Percentiles rank a stretch among this genome's conserved stretches.
phyloP scores from a whole-genome alignment of 331 rosid species.

The Rosa hybrid region DNA sequence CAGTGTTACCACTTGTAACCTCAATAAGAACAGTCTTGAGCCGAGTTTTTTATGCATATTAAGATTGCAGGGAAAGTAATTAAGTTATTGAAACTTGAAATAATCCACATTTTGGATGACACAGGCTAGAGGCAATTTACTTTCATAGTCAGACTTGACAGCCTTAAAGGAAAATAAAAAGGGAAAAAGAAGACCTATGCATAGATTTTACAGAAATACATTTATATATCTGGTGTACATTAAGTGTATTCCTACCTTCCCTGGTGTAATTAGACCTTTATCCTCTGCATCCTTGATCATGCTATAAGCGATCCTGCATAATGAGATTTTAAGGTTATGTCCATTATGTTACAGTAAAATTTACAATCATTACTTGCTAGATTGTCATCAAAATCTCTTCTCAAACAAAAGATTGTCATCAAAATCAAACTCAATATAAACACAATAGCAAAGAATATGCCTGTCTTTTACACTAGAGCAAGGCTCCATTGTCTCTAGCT shows the following conservation, averaged over 20 bases:
- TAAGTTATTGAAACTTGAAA: conserved; percentile 10
- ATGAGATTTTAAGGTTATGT: neutral
- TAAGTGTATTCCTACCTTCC: conserved; percentile 55
- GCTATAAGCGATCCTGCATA: conserved; percentile 64
- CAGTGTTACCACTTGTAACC: conserved; percentile 81
- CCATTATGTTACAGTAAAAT: neutral
- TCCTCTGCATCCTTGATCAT: conserved; percentile 93
- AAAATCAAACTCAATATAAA: neutral
- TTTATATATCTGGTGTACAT: neutral
- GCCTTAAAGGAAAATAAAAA: too few species aligned
- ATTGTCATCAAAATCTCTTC: neutral
- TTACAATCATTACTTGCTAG: neutral
- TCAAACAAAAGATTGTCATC: neutral
- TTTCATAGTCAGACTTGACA: neutral
- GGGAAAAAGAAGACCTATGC: neutral
- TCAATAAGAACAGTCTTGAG: conserved; percentile 70
- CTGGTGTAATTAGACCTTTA: conserved; percentile 73
- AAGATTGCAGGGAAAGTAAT: conserved; percentile 11
- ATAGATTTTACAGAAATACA: neutral
- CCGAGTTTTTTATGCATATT: conserved; percentile 22
- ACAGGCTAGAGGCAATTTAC: conserved; percentile 39
- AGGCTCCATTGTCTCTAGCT: conserved; percentile 80
- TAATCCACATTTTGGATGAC: neutral
- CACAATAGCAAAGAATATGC: conserved; percentile 24
- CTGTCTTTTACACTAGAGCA: conserved; percentile 86